These are phyloP conservation scores for Solanum piurae DNA, from an alignment of 257 asterid genomes.

Conservation along the genomic window DNA sequence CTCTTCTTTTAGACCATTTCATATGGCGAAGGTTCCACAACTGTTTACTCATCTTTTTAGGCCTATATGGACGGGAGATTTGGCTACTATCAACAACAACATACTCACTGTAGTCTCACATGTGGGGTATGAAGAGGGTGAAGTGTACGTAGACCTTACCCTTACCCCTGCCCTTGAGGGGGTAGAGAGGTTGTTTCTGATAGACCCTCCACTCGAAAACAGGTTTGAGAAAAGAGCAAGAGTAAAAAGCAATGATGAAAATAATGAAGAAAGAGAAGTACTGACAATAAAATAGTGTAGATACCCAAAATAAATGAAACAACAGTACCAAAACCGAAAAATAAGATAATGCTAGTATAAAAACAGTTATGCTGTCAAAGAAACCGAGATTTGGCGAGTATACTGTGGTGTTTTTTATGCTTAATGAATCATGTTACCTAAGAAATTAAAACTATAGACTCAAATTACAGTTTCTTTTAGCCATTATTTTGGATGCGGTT, in stretches of 20 bases:
- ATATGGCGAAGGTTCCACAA: background rate
- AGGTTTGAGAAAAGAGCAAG: no score
- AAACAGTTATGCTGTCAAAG: background rate
- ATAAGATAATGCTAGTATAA: background rate
- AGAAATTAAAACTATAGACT: background rate
- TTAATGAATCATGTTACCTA: background rate
- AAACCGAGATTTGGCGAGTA: background rate
- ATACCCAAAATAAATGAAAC: background rate
- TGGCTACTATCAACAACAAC: background rate
- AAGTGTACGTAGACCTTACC: background rate
- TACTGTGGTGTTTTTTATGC: background rate
- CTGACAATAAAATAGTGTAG: background rate
- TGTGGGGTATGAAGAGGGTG: fast-evolving
- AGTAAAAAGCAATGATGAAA: no score
- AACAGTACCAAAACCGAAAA: background rate
- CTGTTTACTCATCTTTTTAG: background rate
- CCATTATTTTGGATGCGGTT: background rate
- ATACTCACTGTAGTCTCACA: background rate
- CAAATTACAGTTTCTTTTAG: background rate
- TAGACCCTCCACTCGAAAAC: background rate
- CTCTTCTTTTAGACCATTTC: background rate
- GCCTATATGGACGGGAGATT: background rate
- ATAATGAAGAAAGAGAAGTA: background rate
- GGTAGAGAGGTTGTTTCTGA: background rate
- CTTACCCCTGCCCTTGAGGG: background rate